Evolutionary conservation across 805 yeast genomes (phyloP).

Genomic region (Wickerhamiella slavikovae): DNA sequence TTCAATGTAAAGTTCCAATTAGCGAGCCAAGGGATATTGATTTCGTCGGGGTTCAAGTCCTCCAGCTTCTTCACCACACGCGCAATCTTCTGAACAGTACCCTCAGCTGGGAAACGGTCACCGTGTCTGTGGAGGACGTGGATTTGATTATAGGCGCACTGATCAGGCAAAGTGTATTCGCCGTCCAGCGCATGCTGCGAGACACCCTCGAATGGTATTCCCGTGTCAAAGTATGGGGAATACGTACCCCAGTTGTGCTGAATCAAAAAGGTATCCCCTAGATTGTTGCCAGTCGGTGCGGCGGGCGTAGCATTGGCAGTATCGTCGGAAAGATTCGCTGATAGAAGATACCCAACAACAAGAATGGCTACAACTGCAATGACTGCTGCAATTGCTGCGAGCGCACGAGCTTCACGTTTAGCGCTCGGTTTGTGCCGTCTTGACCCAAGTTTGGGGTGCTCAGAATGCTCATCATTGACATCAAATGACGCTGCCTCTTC

Average conservation of each 20-base stretch:
- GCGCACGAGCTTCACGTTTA: slow-evolving; percentile 5
- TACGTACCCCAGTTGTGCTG: slow-evolving; percentile 22
- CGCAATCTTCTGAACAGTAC: slow-evolving; percentile 22
- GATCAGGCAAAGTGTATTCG: slow-evolving; percentile 16
- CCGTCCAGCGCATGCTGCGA: slow-evolving; percentile 13
- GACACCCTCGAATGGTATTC: slow-evolving; percentile 17
- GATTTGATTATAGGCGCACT: slow-evolving; percentile 41
- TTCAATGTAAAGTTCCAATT: slow-evolving; percentile 17
- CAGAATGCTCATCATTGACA: neutral
- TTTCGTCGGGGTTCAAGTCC: slow-evolving; percentile 12
- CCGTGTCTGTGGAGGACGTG: slow-evolving; percentile 62
- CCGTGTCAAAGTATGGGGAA: slow-evolving; percentile 21
- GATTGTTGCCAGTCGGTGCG: slow-evolving; percentile 20
- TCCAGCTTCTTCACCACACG: slow-evolving; percentile 17
- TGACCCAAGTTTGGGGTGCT: neutral
- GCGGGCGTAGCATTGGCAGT: slow-evolving; percentile 13
- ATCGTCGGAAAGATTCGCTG: slow-evolving; percentile 2
- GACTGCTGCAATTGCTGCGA: slow-evolving; percentile 6
- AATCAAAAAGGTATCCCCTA: slow-evolving; percentile 19
- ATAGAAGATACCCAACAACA: slow-evolving; percentile 3
- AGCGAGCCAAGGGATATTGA: slow-evolving; percentile 16
- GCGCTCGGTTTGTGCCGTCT: slow-evolving; percentile 3
- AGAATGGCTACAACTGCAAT: slow-evolving; percentile 4
- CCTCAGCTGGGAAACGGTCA: slow-evolving; percentile 44
- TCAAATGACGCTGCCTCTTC: neutral